Percentiles rank a stretch among this genome's conserved stretches.
These are phyloP conservation scores for Acer saccharum DNA, from an alignment of 345 rosid species.

Conservation along the genomic window DNA sequence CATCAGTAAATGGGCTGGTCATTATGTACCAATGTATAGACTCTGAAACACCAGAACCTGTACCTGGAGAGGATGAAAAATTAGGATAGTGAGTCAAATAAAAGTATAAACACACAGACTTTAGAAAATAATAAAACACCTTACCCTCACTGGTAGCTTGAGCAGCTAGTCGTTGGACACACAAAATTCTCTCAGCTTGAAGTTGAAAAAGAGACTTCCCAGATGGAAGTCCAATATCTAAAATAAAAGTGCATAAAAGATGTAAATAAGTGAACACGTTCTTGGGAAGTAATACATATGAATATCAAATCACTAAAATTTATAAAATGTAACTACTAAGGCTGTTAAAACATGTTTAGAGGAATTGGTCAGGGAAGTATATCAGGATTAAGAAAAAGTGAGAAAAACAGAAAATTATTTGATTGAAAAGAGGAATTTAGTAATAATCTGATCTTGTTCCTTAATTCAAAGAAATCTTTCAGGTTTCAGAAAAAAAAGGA, in stretches of 20 bases:
- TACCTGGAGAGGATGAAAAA: slow-evolving; percentile 37
- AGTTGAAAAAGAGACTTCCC: slow-evolving; percentile 96
- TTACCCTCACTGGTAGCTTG: slow-evolving; percentile 80
- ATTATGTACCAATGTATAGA: slow-evolving; percentile 93
- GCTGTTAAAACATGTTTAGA: not conserved
- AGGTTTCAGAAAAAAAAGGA: not conserved
- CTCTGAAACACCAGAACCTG: slow-evolving; percentile 62
- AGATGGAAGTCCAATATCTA: slow-evolving; percentile 94
- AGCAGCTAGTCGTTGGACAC: slow-evolving; percentile 86
- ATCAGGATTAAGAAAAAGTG: not conserved
- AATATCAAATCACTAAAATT: slow-evolving; percentile 7
- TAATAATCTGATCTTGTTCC: not conserved
- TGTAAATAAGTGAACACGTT: slow-evolving; percentile 6
- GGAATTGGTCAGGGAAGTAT: not conserved
- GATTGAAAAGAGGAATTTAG: not conserved
- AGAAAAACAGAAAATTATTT: not conserved
- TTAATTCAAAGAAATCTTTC: not conserved
- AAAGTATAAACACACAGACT: slow-evolving; percentile 9
- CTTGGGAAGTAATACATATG: not conserved
- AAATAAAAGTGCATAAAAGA: slow-evolving; percentile 23
- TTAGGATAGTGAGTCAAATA: slow-evolving; percentile 20
- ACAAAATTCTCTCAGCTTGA: slow-evolving; percentile 94
- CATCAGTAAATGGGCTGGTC: slow-evolving; percentile 99
- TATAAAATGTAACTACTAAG: not conserved
- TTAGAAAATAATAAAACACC: slow-evolving; percentile 23